Evolutionary conservation across 441 rosid genomes (phyloP), one percentile per base, ranked within the genome.

Genomic region (Populus hybrid): DNA sequence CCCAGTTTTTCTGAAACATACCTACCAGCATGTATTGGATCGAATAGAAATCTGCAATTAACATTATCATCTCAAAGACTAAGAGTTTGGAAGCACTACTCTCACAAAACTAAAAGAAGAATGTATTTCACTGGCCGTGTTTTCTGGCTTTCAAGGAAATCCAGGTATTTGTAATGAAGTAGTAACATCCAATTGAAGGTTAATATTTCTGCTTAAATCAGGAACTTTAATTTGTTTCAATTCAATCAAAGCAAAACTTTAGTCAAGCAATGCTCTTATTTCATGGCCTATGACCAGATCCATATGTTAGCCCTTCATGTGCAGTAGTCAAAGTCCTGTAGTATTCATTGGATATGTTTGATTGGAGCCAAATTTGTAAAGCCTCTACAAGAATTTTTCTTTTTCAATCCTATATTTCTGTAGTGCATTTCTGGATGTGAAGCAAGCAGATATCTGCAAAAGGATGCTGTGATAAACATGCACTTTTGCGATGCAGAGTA

Each of bases 401-500:
- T 66, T 32, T 69, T 28, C 21, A 1, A 28, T 18, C 72, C 30
- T 20, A 57, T 69, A 65, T 30, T 73, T 76, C 18, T 61, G 70
- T 67, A 23, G 10, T 72, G 61, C 64, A 78, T 73, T 81, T 64
- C 66, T 20, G 16, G 26, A 35, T 35, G 70, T 65, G 61, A 35
- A 54, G 34, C 16, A 11, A 24, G 30, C 26, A 76, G 72, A 78
- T 75, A 42, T 79, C 64, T 79, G 77, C 57, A 24, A 67, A 74
- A 73, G 32, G 66, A 14, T 40, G 23, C 54, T 35, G 5, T 30
- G 32, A 75, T 69, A n/a, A 42, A 68, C 36, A 36, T 84, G 66
- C 75, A 61, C 34, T n/a, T 72, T 74, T 74, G 42, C n/a, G 3
- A 76, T 86, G 87, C 91, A 95, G 99, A 84, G 99, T 93, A 57